Evolutionary conservation across 2,329 filamentous ascomycete species (phyloP), one percentile per base, ranked within the genome.

Genomic region (Alternaria sp.): DNA sequence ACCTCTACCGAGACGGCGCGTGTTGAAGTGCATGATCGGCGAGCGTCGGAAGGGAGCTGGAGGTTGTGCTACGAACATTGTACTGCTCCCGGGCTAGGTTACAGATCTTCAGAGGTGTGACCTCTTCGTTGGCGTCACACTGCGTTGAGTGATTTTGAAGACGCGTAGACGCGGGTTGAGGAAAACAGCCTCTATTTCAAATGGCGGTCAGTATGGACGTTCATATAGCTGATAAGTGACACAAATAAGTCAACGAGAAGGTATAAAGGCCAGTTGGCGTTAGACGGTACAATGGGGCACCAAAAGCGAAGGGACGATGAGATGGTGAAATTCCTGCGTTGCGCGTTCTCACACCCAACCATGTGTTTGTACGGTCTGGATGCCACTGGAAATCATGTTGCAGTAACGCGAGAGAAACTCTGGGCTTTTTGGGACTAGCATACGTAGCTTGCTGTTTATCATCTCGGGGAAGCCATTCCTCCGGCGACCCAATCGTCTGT

Each of bases 41-140:
- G 49, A 41, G 39, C 50, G 23, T 63, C 63, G 63, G 63, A 54
- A 59, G 48, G 23, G 48, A 68, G 58, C 62, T 67, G 63, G 54
- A 66, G 48, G 56, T 53, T 51, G 67, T 68, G 59, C 46, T 53
- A 68, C 66, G 2, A 55, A 58, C 56, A 58, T 65, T 67, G 62
- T 62, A 67, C 58, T 44, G 50, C 33, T 39, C 37, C 49, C 56
- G 61, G 56, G 45, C 60, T 57, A 58, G 44, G 29, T 46, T 55
- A 46, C 58, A 42, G 60, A 62, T 29, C 53, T 44, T 61, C 54
- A 40, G 41, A 55, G 41, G 23, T 44, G 17, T 51, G 48, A 48
- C 45, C 50, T 50, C 58, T 61, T 54, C 41, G 61, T 63, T 68
- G 60, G 58, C 58, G 62, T 68, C 63, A 34, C 64, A 68, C 67